Evolutionary conservation across 768 basidiomycete genomes (phyloP).

Genomic region (Psilocybe cubensis): DNA sequence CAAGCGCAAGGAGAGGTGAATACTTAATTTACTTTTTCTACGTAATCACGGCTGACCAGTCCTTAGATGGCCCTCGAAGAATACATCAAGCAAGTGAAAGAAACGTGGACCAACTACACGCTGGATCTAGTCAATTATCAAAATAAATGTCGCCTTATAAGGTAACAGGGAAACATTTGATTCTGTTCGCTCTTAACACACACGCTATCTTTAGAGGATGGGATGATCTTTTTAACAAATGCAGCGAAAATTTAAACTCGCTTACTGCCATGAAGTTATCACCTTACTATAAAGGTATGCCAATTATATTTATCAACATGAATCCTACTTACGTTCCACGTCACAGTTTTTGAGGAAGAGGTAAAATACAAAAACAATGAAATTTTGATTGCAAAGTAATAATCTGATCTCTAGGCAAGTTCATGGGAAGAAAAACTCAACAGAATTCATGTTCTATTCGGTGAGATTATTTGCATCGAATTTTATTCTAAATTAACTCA

Average conservation of each 20-base stretch:
- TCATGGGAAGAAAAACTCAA: conserved; percentile 98
- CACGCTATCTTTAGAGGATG: conserved; percentile 65
- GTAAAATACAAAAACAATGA: conserved; percentile 33
- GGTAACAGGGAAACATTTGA: conserved; percentile 42
- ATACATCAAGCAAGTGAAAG: conserved; percentile 95
- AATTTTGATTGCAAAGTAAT: conserved; percentile 9
- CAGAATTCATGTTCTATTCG: conserved; percentile 94
- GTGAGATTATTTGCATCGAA: conserved; percentile 38
- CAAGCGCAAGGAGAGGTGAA: conserved; percentile 96
- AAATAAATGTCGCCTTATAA: conserved; percentile 96
- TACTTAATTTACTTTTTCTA: neutral
- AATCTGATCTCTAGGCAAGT: conserved; percentile 54
- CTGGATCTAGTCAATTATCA: conserved; percentile 98
- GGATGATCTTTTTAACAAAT: conserved; percentile 97
- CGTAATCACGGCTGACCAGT: conserved; percentile 28
- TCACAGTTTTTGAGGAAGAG: conserved; percentile 86
- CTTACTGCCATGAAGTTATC: conserved; percentile 97
- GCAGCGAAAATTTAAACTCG: conserved; percentile 96
- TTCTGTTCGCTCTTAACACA: conserved; percentile 1
- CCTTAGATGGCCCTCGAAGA: conserved; percentile 91
- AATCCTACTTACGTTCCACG: neutral
- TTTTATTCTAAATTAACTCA: conserved; percentile 8
- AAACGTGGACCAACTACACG: conserved; percentile 95
- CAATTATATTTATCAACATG: neutral
- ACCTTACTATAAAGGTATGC: conserved; percentile 92